A percentile compares a stretch with the other conserved stretches of the same genome.
Evolutionary conservation across 1,284 basidiomycete species (phyloP).

Genomic region (Entoloma clypeatum): DNA sequence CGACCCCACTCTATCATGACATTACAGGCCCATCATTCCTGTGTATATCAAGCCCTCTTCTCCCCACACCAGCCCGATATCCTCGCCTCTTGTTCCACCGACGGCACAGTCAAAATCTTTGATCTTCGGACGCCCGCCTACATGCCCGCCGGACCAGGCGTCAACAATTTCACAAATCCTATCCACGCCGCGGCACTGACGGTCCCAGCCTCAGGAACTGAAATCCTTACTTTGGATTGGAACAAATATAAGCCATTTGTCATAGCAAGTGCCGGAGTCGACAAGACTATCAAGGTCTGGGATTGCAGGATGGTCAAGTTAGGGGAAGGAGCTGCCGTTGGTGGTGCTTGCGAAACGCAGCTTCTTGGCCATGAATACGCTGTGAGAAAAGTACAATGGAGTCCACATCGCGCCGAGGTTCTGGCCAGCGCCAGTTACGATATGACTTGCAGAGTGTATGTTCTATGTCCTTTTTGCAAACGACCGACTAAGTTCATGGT

Average conservation of each 20-base stretch:
- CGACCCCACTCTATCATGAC: constrained; percentile 75
- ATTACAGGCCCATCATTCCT: constrained; percentile 77
- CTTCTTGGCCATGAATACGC: constrained; percentile 81
- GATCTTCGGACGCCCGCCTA: constrained; percentile 61
- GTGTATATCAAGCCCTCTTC: constrained; percentile 87
- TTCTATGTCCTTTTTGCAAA: constrained; percentile 18
- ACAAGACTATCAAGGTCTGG: constrained; percentile 79
- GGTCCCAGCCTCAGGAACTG: constrained; percentile 65
- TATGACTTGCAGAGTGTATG: constrained; percentile 92
- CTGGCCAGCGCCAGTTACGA: constrained; percentile 90
- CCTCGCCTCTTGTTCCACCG: constrained; percentile 80
- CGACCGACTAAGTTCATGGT: constrained; percentile 4
- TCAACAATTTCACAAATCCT: constrained; percentile 58
- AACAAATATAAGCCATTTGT: constrained; percentile 86
- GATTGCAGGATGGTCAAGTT: constrained; percentile 78
- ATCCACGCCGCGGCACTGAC: constrained; percentile 64
- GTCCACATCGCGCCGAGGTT: constrained; percentile 64
- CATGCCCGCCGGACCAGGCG: constrained; percentile 35
- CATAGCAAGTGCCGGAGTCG: constrained; percentile 79
- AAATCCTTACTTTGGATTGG: constrained; percentile 83
- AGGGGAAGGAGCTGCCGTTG: constrained; percentile 51
- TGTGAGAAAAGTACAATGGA: constrained; percentile 78
- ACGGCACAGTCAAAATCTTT: constrained; percentile 79
- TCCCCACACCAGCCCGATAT: constrained; percentile 86
- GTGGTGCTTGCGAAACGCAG: constrained; percentile 64